Percentiles rank a stretch among this genome's conserved stretches.
These are phyloP conservation scores for Amanita pseudoporphyria DNA, from an alignment of 768 basidiomycete species.

Conservation along the genomic window DNA sequence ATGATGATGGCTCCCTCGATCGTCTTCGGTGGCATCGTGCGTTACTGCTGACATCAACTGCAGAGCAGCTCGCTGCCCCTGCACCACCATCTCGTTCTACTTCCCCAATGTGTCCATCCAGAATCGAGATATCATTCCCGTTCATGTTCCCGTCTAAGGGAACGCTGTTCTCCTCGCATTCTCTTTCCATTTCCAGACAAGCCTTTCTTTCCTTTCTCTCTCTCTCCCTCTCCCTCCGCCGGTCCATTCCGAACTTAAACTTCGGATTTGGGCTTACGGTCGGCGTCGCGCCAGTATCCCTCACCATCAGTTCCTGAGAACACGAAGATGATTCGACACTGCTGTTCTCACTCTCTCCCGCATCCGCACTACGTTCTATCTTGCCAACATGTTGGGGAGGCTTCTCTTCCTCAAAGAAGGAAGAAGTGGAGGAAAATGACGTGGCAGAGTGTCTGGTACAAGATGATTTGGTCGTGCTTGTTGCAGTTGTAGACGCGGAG, in stretches of 20 bases:
- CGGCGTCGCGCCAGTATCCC: slow-evolving; percentile 41
- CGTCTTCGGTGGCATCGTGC: slow-evolving; percentile 5
- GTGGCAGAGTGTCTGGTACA: slow-evolving; percentile 35
- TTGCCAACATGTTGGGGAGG: not conserved
- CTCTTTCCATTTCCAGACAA: not conserved
- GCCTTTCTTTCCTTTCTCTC: slow-evolving; percentile 2
- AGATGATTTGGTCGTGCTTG: slow-evolving; percentile 12
- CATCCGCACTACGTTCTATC: not conserved
- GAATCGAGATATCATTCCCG: not conserved
- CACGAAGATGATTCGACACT: slow-evolving; percentile 5
- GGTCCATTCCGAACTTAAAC: slow-evolving; percentile 16
- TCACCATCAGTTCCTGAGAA: slow-evolving; percentile 29
- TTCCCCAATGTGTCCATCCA: not conserved
- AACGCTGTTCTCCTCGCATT: not conserved
- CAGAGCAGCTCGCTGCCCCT: slow-evolving; percentile 9
- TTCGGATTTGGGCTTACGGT: slow-evolving; percentile 40
- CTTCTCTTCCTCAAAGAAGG: slow-evolving; percentile 24
- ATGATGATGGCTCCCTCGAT: slow-evolving; percentile 5
- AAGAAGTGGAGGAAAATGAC: slow-evolving; percentile 36
- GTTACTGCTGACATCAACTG: slow-evolving; percentile 7
- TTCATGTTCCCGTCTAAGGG: not conserved
- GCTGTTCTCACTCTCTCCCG: not conserved
- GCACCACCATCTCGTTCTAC: not conserved
- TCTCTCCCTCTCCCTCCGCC: slow-evolving; percentile 17
- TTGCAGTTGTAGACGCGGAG: slow-evolving; percentile 19